phyloP scores from a whole-genome alignment of 2,329 filamentous ascomycete species.

The Aspergillus sp. region DNA sequence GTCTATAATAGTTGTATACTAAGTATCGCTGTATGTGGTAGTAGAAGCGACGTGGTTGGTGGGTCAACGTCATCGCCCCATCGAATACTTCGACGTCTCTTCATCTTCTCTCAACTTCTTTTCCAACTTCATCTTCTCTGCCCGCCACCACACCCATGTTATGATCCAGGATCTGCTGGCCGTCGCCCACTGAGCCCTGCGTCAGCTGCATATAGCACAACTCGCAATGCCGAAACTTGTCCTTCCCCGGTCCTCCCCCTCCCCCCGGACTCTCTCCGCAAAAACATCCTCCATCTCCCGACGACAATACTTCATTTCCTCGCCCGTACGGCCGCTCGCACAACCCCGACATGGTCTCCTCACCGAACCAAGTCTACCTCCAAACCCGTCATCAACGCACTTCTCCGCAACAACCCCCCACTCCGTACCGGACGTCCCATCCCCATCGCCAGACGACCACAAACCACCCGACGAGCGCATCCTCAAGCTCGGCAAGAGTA shows the following conservation, averaged over 20 bases:
- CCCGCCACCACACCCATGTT: neutral
- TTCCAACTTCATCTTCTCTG: neutral
- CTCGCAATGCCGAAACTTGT: conserved; percentile 28
- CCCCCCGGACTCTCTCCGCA: conserved; percentile 8
- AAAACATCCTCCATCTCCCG: conserved; percentile 3
- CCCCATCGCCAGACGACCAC: conserved; percentile 33
- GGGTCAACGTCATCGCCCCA: conserved; percentile 11
- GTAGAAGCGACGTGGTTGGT: neutral
- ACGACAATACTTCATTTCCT: conserved; percentile 25
- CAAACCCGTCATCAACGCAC: conserved; percentile 17
- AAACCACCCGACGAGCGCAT: conserved; percentile 58
- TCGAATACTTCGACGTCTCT: neutral
- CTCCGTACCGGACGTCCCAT: conserved; percentile 20
- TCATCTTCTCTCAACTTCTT: no score
- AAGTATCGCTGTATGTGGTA: neutral
- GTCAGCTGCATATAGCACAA: neutral
- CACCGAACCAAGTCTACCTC: conserved; percentile 31
- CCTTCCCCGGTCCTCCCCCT: conserved; percentile 4
- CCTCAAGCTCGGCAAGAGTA: conserved; percentile 62
- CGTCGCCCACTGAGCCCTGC: neutral
- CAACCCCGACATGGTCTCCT: conserved; percentile 36
- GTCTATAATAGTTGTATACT: no score
- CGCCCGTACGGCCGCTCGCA: conserved; percentile 30
- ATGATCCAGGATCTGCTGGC: neutral
- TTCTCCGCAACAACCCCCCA: conserved; percentile 25